Evolutionary conservation across 768 basidiomycete genomes (phyloP), one percentile per base, ranked within the genome.

Genomic region (Grammothele lineata): DNA sequence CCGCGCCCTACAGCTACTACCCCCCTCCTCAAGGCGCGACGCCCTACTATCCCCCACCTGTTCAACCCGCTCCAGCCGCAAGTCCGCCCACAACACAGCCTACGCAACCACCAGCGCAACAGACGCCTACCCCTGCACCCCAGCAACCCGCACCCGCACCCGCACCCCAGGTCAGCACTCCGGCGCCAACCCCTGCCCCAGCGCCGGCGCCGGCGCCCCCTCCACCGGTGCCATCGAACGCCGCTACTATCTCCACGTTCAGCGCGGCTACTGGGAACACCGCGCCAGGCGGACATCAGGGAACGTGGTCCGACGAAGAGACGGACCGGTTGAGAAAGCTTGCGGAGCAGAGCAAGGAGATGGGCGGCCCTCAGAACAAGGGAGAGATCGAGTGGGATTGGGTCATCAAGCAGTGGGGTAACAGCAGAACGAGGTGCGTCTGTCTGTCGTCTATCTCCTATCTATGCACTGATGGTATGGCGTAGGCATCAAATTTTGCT

Each of bases 341-440:
- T 18, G 81, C 84, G 0, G 88, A 89, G 51, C 79, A 87, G 43
- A 81, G 81, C 59, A 76, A 58, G 44, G 55, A 76, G 47, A 63
- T 69, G 41, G 63, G 62, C 24, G 70, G 59, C 14, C 61, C 71
- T 4, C 60, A 61, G 33, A 53, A 56, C 36, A 70, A 73, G 43
- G 78, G 80, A 11, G 83, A 85, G 48, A 81, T 85, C 33, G 84
- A 86, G 41, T 92, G 88, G 88, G 88, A 90, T 62, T 79, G 81
- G 69, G 75, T 91, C 19, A 78, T 83, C 41, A 71, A 71, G 40
- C 77, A 85, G 56, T 90, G 85, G 81, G 88, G 88, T 4, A 75
- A 75, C 51, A 78, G 78, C 32, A 73, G 88, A 44, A 82, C 88
- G 45, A 80, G 85, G 88, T 86, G 52, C 39, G 68, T 22, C 17